Percentiles rank a stretch among this genome's conserved stretches.
Conservation (phyloP, 1,284 basidiomycete genomes). For the Puccinia hordei region DNA sequence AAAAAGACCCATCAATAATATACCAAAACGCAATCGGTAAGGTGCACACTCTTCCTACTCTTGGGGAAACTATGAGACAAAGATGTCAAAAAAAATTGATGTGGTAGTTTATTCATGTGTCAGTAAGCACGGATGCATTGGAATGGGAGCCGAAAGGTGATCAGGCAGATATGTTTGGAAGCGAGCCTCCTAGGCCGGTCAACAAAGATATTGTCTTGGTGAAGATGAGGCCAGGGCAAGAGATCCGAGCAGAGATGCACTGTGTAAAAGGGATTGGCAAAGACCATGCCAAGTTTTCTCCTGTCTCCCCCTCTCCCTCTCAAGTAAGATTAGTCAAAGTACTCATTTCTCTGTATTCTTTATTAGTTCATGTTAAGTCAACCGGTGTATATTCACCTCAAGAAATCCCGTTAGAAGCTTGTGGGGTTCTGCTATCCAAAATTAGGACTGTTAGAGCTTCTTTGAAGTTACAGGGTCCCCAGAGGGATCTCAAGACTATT, state of each 20-base stretch:
- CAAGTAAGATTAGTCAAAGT: not conserved
- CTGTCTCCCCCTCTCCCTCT: conserved; percentile 64
- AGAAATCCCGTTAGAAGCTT: conserved; percentile 49
- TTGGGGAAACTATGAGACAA: not conserved
- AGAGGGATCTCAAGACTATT: too few species aligned
- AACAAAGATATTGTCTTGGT: conserved; percentile 85
- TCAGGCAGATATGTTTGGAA: conserved; percentile 65
- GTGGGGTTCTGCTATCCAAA: conserved; percentile 34
- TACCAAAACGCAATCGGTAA: conserved; percentile 69
- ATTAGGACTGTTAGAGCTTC: conserved; percentile 34
- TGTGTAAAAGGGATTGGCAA: conserved; percentile 93
- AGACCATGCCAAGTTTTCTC: conserved; percentile 95
- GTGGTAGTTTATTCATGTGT: not conserved
- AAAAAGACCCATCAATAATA: conserved; percentile 68
- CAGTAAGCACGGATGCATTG: conserved; percentile 76
- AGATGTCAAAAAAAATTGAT: not conserved
- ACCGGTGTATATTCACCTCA: conserved; percentile 42
- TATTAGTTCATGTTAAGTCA: conserved; percentile 43
- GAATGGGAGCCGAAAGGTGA: conserved; percentile 84
- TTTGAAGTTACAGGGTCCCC: conserved; percentile 9
- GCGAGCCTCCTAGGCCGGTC: conserved; percentile 69
- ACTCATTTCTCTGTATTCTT: not conserved
- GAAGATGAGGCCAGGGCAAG: conserved; percentile 85
- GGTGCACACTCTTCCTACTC: not conserved
- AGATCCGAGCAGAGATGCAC: conserved; percentile 81